Evolutionary conservation across 306 rosid species (phyloP).

Genomic region (Notholithocarpus densiflorus): DNA sequence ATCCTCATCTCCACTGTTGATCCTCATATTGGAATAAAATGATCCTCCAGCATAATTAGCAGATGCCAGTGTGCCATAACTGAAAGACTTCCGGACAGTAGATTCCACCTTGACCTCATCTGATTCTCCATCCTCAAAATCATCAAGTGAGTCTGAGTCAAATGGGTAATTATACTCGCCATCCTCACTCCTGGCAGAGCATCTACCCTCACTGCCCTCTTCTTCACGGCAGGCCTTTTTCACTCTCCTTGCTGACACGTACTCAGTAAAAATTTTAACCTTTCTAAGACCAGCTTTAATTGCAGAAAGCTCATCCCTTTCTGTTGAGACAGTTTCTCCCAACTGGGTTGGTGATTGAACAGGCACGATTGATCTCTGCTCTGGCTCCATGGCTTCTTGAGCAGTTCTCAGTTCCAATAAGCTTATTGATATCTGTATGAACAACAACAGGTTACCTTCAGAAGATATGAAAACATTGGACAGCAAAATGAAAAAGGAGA

Average conservation of each 20-base stretch:
- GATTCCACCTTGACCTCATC: conserved; percentile 82
- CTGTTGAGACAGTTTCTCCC: conserved; percentile 52
- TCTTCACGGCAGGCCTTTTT: conserved; percentile 74
- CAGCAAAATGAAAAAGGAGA: not conserved
- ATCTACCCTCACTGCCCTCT: conserved; percentile 86
- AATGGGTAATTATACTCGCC: conserved; percentile 87
- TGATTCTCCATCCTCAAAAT: conserved; percentile 81
- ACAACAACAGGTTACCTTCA: not conserved
- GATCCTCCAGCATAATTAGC: conserved; percentile 87
- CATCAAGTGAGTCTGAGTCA: conserved; percentile 90
- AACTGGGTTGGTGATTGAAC: conserved; percentile 45
- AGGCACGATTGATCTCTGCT: conserved; percentile 64
- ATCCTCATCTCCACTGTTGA: conserved; percentile 60
- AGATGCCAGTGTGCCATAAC: conserved; percentile 88
- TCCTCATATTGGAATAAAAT: conserved; percentile 52
- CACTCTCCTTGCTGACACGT: conserved; percentile 66
- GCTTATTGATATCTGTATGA: conserved; percentile 70
- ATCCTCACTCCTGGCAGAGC: conserved; percentile 84
- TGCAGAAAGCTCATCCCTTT: conserved; percentile 91
- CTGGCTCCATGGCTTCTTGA: conserved; percentile 62
- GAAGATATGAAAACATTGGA: not conserved
- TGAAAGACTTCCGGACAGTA: conserved; percentile 86
- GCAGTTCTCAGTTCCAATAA: conserved; percentile 72
- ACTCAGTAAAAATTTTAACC: conserved; percentile 80
- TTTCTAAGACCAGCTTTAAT: conserved; percentile 94